Percentiles rank a stretch among this genome's conserved stretches.
These are phyloP conservation scores for Lentinula lateritia DNA, from an alignment of 768 basidiomycete genomes.

Conservation along the genomic window DNA sequence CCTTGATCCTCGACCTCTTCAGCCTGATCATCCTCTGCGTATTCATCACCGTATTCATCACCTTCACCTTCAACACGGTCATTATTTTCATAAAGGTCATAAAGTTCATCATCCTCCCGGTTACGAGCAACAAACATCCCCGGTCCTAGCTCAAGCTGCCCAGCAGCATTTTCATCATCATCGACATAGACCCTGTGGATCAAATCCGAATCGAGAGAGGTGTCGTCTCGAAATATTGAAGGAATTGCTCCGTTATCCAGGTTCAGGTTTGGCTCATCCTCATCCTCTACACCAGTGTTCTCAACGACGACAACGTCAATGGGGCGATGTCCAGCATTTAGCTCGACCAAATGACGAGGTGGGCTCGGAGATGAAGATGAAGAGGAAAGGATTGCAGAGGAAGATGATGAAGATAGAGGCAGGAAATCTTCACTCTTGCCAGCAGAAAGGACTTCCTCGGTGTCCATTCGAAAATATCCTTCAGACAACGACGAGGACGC, in stretches of 20 bases:
- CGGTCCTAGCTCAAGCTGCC: not conserved
- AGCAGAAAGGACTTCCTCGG: not conserved
- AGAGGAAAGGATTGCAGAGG: not conserved
- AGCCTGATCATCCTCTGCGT: not conserved
- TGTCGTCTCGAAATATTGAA: not conserved
- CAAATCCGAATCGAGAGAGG: not conserved
- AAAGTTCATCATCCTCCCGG: not conserved
- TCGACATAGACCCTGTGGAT: not conserved
- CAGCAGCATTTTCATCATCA: not conserved
- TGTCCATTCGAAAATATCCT: not conserved
- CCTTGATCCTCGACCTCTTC: not conserved
- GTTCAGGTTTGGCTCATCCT: not conserved
- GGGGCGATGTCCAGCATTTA: not conserved
- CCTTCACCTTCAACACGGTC: not conserved
- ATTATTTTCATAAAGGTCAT: constrained; percentile 1
- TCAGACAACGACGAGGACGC: not conserved
- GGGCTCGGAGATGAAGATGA: not conserved
- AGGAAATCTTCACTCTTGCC: not conserved
- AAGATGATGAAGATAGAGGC: not conserved
- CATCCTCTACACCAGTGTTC: not conserved
- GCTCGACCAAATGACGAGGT: not conserved
- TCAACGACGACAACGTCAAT: not conserved
- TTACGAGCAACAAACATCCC: not conserved
- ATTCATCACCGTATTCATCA: not conserved
- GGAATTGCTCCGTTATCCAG: not conserved